Evolutionary conservation across 2,329 filamentous ascomycete species (phyloP), one percentile per base, ranked within the genome.

Genomic region (Colletotrichum acutatum): DNA sequence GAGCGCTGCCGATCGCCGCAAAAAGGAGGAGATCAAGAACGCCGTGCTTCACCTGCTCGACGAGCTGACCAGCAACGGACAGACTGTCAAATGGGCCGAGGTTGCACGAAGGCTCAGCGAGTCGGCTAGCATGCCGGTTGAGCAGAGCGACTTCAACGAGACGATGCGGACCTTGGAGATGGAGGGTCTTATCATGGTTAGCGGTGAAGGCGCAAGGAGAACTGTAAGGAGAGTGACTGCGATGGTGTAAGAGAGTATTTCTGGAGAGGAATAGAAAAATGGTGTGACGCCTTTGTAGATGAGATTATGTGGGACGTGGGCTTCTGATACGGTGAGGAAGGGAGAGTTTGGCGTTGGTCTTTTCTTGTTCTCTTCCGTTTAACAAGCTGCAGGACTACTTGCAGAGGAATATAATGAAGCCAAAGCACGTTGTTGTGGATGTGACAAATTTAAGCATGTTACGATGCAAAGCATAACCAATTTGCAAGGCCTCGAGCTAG

Each of bases 121-220:
- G 79, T 89, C 90, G 75, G 90, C 89, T 60, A 92, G 90, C 78
- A 86, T 93, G 71, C 87, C 90, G 12, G 87, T 98, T 11, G 96
- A 98, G 78, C 88, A 90, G 52, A 84, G 87, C 11, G 96, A 98
- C 81, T 97, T 99, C 81, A 89, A 90, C 14, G 95, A 98, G 82
- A 93, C 92, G 14, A 89, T 98, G 81, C 88, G 93, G 75, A 86
- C 88, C 12, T 84, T 98, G 72, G 96, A 99, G 86, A 90, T 93
- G 75, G 97, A 98, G 84, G 97, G 95, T 0, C 85, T 90, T 37
- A 88, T 98, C 70, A 93, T 93, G 83, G 87, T 98, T 22, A 87
- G 89, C 42, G 97, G 97, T 0, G 96, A 98, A 78, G 97, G 97
- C 4, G 89, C 93, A 22, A 91, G 96, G 83, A 94, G 92, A 84